Percentiles rank a stretch among this genome's conserved stretches.
Evolutionary conservation across 306 rosid genomes (phyloP).

Genomic region (Leucaena leucocephala): DNA sequence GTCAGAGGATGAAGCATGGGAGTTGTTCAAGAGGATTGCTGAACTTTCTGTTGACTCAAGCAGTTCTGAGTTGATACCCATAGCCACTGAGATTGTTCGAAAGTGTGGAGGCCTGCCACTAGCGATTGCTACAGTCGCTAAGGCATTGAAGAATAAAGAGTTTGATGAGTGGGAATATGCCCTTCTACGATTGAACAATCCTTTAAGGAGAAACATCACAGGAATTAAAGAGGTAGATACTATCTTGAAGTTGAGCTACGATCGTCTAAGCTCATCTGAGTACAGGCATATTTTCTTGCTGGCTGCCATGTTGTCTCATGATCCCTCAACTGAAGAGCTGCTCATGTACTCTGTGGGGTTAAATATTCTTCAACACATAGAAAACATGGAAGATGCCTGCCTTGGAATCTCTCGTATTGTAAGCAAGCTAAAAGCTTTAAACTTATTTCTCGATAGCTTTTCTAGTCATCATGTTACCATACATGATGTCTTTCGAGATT

Average conservation of each 20-base stretch:
- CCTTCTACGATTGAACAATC: not conserved
- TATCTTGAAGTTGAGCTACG: not conserved
- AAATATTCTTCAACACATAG: no score
- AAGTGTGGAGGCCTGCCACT: not conserved
- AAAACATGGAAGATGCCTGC: no score
- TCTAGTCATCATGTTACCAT: not conserved
- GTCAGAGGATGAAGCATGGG: not conserved
- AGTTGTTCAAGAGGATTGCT: not conserved
- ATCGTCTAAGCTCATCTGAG: not conserved
- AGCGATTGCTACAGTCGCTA: not conserved
- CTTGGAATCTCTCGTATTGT: no score
- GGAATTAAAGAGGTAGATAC: not conserved
- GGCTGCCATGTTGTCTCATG: not conserved
- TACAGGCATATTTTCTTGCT: not conserved
- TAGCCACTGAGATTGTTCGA: not conserved
- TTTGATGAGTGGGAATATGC: not conserved
- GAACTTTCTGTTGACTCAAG: not conserved
- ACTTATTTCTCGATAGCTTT: no score
- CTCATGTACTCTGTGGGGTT: no score
- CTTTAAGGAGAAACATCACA: not conserved
- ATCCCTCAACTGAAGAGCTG: not conserved
- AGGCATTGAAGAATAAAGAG: not conserved
- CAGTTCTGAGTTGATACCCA: no score
- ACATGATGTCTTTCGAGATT: constrained; percentile 42
- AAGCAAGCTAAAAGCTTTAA: no score